These are phyloP conservation scores for Parietaria judaica DNA, from an alignment of 306 rosid genomes.

Conservation along the genomic window DNA sequence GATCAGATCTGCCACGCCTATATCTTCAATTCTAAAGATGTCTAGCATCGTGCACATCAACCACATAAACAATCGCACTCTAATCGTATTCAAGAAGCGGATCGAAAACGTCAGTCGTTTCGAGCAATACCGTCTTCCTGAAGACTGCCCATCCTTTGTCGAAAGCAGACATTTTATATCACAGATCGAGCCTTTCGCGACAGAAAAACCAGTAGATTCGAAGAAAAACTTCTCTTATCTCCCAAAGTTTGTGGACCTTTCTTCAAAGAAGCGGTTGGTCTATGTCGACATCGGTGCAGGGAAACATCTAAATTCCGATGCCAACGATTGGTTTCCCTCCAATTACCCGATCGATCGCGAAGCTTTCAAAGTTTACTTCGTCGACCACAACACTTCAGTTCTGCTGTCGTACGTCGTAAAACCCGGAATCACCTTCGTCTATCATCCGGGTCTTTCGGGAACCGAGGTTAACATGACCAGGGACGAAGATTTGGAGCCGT, in stretches of 20 bases:
- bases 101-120: slow-evolving; percentile 30
- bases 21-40: slow-evolving; percentile 55
- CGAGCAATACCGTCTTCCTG: slow-evolving; percentile 32
- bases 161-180: slow-evolving; percentile 41
- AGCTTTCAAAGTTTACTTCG: slow-evolving; percentile 59
- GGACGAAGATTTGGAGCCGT: slow-evolving; percentile 40
- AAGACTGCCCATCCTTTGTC: slow-evolving; percentile 46
- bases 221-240: slow-evolving; percentile 34
- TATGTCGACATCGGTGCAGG: slow-evolving; percentile 66
- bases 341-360: slow-evolving; percentile 55
- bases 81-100: slow-evolving; percentile 72
- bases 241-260: slow-evolving; percentile 50
- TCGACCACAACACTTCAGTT: slow-evolving; percentile 64
- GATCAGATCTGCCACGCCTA: slow-evolving; percentile 67
- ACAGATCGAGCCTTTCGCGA: slow-evolving; percentile 59
- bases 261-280: slow-evolving; percentile 41
- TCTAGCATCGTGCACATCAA: slow-evolving; percentile 61
- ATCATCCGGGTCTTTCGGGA: slow-evolving; percentile 74
- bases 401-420: slow-evolving; percentile 47
- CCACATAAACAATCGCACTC: slow-evolving; percentile 31
- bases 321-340: slow-evolving; percentile 49
- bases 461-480: background rate
- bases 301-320: slow-evolving; percentile 35
- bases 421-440: slow-evolving; percentile 78
- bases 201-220: slow-evolving; percentile 21